Evolutionary conservation across 2,329 filamentous ascomycete genomes (phyloP).

Genomic region (Fusarium sp.): DNA sequence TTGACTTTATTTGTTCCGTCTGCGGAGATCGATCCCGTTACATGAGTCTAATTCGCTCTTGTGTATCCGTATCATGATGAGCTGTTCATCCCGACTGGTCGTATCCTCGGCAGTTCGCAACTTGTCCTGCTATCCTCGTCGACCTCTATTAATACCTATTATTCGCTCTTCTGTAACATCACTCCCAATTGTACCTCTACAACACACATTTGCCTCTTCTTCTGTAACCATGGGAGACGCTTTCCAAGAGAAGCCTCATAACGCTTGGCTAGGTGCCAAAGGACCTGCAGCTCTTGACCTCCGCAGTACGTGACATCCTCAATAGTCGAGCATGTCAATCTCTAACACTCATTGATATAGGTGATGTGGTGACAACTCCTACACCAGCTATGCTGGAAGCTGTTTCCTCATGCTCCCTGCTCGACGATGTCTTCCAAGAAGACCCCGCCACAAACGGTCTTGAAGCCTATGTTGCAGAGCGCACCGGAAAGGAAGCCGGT

Average conservation of each 20-base stretch:
- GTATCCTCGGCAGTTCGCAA: slow-evolving; percentile 1
- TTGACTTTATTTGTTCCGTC: slow-evolving; percentile 6
- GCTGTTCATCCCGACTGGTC: slow-evolving; percentile 9
- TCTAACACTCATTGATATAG: slow-evolving; percentile 43
- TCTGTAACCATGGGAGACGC: slow-evolving; percentile 28
- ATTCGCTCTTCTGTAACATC: background rate
- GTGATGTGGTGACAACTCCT: slow-evolving; percentile 74
- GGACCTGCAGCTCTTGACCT: slow-evolving; percentile 54
- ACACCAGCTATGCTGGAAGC: slow-evolving; percentile 85
- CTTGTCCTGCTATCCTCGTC: background rate
- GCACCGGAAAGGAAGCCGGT: slow-evolving; percentile 80
- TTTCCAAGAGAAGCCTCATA: slow-evolving; percentile 32
- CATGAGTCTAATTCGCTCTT: slow-evolving; percentile 6
- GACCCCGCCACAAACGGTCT: slow-evolving; percentile 82
- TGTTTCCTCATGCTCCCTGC: slow-evolving; percentile 77
- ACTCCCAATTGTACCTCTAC: background rate
- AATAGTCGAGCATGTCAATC: background rate
- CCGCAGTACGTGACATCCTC: slow-evolving; percentile 48
- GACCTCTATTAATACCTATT: background rate
- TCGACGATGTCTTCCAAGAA: slow-evolving; percentile 87
- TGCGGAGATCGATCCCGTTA: slow-evolving; percentile 8
- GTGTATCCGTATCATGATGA: slow-evolving; percentile 16
- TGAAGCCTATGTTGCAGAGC: slow-evolving; percentile 76
- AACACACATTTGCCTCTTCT: slow-evolving; percentile 24
- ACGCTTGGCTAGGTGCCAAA: slow-evolving; percentile 53